A percentile compares a stretch with the other conserved stretches of the same genome.
Evolutionary conservation across 148 eudicot genomes (phyloP).

Genomic region (Silene latifolia): DNA sequence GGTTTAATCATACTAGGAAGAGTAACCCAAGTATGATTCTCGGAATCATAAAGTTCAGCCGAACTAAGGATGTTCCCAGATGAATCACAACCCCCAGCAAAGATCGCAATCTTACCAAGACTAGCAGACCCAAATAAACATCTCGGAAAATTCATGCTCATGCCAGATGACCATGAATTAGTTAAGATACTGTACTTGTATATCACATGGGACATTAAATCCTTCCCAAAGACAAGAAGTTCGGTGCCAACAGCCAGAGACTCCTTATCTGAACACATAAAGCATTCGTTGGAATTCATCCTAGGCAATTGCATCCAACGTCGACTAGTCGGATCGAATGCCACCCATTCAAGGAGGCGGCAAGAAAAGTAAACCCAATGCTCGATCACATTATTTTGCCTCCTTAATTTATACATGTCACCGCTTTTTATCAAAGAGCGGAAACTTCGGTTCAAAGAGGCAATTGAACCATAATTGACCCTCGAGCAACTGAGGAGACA

Average conservation of each 20-base stretch:
- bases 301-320: constrained; percentile 78
- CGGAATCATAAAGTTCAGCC: constrained; percentile 74
- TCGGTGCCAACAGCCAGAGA: constrained; percentile 90
- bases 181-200: constrained; percentile 69
- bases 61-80: constrained; percentile 47
- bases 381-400: constrained; percentile 51
- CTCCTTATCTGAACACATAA: constrained; percentile 73
- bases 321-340: constrained; percentile 67
- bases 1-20: constrained; percentile 68
- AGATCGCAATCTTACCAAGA: constrained; percentile 65
- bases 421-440: constrained; percentile 57
- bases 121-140: constrained; percentile 92
- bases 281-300: constrained; percentile 64
- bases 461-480: constrained; percentile 59
- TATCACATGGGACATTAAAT: constrained; percentile 48
- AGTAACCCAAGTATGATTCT: constrained; percentile 46
- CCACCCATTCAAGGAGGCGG: constrained; percentile 81
- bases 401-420: constrained; percentile 61
- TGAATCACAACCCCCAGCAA: constrained; percentile 85
- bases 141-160: constrained; percentile 68
- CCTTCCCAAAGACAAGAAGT: constrained; percentile 80
- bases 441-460: constrained; percentile 58
- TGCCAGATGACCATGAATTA: constrained; percentile 68
- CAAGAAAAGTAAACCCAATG: constrained; percentile 94
- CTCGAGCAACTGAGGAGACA: constrained; percentile 62